Evolutionary conservation across 106 monocot species (phyloP).

Genomic region (Dendrobium officinale): DNA sequence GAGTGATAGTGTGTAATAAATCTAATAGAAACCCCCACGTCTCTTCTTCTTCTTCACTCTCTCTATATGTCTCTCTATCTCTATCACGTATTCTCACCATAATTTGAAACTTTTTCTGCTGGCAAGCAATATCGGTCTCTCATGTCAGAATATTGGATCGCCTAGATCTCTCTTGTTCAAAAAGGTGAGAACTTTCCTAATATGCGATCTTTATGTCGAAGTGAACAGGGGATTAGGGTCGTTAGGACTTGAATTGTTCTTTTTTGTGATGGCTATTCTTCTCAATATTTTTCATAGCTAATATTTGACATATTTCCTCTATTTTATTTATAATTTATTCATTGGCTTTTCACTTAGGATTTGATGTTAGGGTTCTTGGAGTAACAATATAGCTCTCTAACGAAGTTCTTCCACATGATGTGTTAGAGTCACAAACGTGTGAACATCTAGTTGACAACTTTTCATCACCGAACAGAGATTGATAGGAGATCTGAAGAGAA

Average conservation of each 20-base stretch:
- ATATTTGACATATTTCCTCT: background rate
- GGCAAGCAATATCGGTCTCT: background rate
- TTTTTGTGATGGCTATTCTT: background rate
- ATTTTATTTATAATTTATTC: background rate
- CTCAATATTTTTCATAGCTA: background rate
- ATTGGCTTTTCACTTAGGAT: background rate
- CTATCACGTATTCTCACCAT: too few species aligned
- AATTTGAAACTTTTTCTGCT: background rate
- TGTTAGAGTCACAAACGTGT: conserved; percentile 6
- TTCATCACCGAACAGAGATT: conserved; percentile 3
- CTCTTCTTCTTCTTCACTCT: background rate
- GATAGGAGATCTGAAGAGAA: conserved; percentile 23
- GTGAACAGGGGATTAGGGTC: background rate
- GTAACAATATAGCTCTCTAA: background rate
- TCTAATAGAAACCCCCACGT: background rate
- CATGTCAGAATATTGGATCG: background rate
- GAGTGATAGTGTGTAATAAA: background rate
- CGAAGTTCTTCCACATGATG: conserved; percentile 18
- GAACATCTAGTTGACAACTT: conserved; percentile 16
- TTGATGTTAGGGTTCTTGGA: conserved; percentile 11
- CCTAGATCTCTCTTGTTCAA: background rate
- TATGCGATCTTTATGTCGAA: background rate
- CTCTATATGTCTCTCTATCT: too few species aligned
- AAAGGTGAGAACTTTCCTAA: background rate
- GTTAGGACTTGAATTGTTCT: background rate